Base-by-base conservation (phyloP, 2,329 filamentous ascomycete genomes). In the Penicillium sclerotigenum region DNA sequence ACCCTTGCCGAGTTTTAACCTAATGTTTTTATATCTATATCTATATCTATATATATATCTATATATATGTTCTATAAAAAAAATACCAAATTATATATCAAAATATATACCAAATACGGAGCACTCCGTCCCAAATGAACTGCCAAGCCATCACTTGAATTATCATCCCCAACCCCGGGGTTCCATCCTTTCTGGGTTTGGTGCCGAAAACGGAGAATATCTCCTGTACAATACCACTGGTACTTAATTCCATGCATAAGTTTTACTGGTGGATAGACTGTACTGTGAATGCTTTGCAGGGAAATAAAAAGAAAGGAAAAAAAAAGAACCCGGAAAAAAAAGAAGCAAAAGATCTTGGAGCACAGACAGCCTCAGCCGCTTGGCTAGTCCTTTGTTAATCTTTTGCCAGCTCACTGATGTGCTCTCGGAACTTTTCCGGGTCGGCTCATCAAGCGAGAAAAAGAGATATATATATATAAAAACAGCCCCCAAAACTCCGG, bases 1-100 rank as follows among this genome's bases (percentile, higher is more conserved):
- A n/a, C n/a, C n/a, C 34, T 31, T n/a, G n/a, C 57, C 59, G 57
- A 54, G 22, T 28, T 56, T 59, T 29, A 43, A 46, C 58, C 58
- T 45, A 56, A 47, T 22, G 26, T 31, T 33, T 24, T 36, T 36
- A 3, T 5, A 16, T 18, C 16, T 36, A 18, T 37, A 18, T 37
- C 34, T 5, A 16, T 33, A 16, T 5, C 31, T 16, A 13, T 11
- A 5, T 5, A 33, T 14, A n/a, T n/a, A n/a, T n/a, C n/a, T n/a
- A n/a, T n/a, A n/a, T n/a, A n/a, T n/a, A n/a, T n/a, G n/a, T n/a
- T n/a, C n/a, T n/a, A n/a, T n/a, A n/a, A n/a, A n/a, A n/a, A n/a
- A n/a, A n/a, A n/a, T n/a, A n/a, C n/a, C n/a, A n/a, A n/a, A n/a
- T n/a, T n/a, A n/a, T n/a, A n/a, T n/a, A n/a, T n/a, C n/a, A n/a